Percentiles rank a stretch among this genome's conserved stretches.
phyloP scores from a whole-genome alignment of 352 stramenopile genomes.

The Pythium phragmitis region DNA sequence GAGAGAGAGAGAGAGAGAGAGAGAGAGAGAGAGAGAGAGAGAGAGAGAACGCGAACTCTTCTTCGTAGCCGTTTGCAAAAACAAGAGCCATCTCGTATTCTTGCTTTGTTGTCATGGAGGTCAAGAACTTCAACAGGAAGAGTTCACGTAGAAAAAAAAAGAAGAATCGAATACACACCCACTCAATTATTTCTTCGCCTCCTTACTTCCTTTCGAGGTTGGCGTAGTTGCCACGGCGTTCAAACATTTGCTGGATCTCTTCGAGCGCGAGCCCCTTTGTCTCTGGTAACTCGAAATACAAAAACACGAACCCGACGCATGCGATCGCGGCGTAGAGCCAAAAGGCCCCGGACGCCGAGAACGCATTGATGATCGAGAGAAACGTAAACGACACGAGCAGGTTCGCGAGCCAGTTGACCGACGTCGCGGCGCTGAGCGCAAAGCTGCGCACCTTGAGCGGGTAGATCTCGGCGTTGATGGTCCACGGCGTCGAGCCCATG shows the following conservation, averaged over 20 bases:
- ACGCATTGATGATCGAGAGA: constrained; percentile 79
- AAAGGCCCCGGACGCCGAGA: constrained; percentile 78
- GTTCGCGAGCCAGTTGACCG: constrained; percentile 93
- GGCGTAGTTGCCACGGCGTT: constrained; percentile 35
- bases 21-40: no score
- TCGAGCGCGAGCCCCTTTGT: constrained; percentile 93
- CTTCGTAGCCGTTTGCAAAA: not conserved
- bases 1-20: no score
- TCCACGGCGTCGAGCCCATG: constrained; percentile 92
- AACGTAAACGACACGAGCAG: constrained; percentile 94
- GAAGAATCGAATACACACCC: not conserved
- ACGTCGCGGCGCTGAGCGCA: constrained; percentile 85
- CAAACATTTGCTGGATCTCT: constrained; percentile 91
- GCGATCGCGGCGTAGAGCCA: constrained; percentile 89
- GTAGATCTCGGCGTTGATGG: constrained; percentile 95
- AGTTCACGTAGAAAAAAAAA: not conserved
- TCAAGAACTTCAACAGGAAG: constrained; percentile 7
- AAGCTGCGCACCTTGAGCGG: constrained; percentile 85
- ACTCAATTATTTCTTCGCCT: not conserved
- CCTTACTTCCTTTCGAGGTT: constrained; percentile 35
- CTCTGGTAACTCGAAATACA: constrained; percentile 87
- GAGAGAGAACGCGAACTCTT: no score
- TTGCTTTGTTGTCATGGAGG: not conserved
- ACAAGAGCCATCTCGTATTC: not conserved
- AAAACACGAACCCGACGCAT: constrained; percentile 65